Evolutionary conservation across 2,329 filamentous ascomycete genomes (phyloP).

Genomic region (Didymella keratinophila): DNA sequence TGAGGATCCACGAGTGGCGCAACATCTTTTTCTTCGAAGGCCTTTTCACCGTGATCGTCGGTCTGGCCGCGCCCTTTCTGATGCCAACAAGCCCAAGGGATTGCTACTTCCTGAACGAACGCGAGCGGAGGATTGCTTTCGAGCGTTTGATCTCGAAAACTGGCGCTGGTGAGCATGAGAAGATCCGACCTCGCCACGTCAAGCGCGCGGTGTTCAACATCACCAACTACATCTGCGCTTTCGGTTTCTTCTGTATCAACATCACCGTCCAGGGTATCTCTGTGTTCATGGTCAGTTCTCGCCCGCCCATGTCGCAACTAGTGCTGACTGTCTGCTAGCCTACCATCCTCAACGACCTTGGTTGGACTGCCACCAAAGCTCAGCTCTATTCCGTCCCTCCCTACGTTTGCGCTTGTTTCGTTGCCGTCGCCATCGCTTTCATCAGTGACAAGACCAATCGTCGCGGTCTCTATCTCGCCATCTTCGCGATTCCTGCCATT

Average conservation of each 20-base stretch:
- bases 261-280: conserved; percentile 63
- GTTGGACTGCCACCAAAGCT: conserved; percentile 49
- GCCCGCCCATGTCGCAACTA: not conserved
- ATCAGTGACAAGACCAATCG: conserved; percentile 49
- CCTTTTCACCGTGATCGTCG: conserved; percentile 61
- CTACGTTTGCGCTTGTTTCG: conserved; percentile 49
- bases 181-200: conserved; percentile 59
- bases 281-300: conserved; percentile 47
- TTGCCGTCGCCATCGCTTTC: conserved; percentile 49
- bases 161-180: conserved; percentile 56
- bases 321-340: conserved; percentile 36
- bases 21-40: conserved; percentile 71
- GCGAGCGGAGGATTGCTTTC: conserved; percentile 63
- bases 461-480: conserved; percentile 49
- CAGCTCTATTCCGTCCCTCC: conserved; percentile 52
- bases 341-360: conserved; percentile 49
- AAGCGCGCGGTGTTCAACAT: conserved; percentile 63
- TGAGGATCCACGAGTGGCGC: conserved; percentile 56
- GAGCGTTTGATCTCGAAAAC: conserved; percentile 62
- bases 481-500: conserved; percentile 53
- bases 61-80: conserved; percentile 58
- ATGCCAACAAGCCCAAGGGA: conserved; percentile 61
- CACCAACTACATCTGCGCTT: conserved; percentile 66
- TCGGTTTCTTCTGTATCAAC: conserved; percentile 68
- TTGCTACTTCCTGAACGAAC: conserved; percentile 60